Evolutionary conservation across 73 alveolate species (phyloP), one percentile per base, ranked within the genome.

Genomic region (Urostyla sp.): DNA sequence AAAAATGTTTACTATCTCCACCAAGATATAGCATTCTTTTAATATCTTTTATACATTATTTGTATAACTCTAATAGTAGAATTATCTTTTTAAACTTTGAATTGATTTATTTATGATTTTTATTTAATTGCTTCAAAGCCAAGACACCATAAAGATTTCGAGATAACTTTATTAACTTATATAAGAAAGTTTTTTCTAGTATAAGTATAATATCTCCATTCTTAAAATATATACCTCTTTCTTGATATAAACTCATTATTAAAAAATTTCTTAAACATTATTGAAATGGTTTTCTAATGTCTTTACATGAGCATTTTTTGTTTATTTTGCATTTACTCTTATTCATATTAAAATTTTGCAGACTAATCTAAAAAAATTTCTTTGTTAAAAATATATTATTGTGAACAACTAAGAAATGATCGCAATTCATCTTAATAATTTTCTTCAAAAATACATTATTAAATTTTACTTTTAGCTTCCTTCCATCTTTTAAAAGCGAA

Each of bases 191-290:
- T 34, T 54, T 75, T 75, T 37, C 74, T 55, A 4, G 23, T 26
- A 16, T 45, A 8, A 1, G 57, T 69, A 40, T 18, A 75, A 8
- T 55, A 34, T 1, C 50, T 1, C 87, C 87, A 75, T 24, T 36
- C 2, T 37, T 36, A n/a, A 50, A 75, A 16, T 21, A 75, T 75
- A 24, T 55, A 75, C 31, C 87, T 54, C 21, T 32, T 1, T 67
- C 44, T 75, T 16, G 50, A 6, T 18, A 75, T 32, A n/a, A 8
- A 73, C 20, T 73, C 72, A 10, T 50, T n/a, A 16, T 51, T 73
- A 36, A 32, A 73, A 6, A 53, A 50, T 30, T 48, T 20, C 18
- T 32, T 32, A 66, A 66, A 27, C 24, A 66, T 11, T 16, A 61
- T 45, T 20, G 18, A 3, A 1, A 66, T 27, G 31, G 63, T 40